phyloP scores from a whole-genome alignment of 2,329 filamentous ascomycete species.

The Penicillium sp. region DNA sequence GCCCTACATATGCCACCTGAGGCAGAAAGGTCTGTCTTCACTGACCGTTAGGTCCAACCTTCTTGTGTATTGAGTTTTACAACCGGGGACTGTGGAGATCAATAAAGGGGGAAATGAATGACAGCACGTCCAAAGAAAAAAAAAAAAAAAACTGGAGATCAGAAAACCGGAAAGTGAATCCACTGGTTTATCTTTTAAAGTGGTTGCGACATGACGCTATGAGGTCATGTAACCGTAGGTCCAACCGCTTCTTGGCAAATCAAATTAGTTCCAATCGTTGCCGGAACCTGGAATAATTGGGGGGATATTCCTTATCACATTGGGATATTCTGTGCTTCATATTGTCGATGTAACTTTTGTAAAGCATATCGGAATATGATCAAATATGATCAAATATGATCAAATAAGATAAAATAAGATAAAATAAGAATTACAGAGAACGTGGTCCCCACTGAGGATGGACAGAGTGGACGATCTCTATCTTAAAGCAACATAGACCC shows the following conservation, averaged over 20 bases:
- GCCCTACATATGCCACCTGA: too few species aligned
- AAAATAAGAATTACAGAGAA: not conserved
- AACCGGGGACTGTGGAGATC: not conserved
- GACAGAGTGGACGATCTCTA: not conserved
- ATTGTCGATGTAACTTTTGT: not conserved
- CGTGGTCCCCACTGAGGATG: not conserved
- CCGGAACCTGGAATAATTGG: not conserved
- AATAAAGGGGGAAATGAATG: not conserved
- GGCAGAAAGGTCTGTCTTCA: too few species aligned
- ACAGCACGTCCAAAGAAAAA: not conserved
- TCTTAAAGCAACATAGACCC: not conserved
- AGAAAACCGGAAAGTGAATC: not conserved
- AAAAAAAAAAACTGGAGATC: not conserved
- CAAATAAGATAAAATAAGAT: not conserved
- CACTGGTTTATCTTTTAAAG: not conserved
- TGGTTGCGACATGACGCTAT: not conserved
- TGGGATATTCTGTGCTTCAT: not conserved
- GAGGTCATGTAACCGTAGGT: not conserved
- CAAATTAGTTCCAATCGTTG: not conserved
- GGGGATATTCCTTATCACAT: too few species aligned
- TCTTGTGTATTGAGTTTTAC: not conserved
- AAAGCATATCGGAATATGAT: not conserved
- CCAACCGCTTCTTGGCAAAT: not conserved
- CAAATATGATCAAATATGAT: not conserved
- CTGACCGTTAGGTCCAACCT: not conserved